phyloP scores from a whole-genome alignment of 2,329 filamentous ascomycete genomes.

The Teratosphaeria destructans region DNA sequence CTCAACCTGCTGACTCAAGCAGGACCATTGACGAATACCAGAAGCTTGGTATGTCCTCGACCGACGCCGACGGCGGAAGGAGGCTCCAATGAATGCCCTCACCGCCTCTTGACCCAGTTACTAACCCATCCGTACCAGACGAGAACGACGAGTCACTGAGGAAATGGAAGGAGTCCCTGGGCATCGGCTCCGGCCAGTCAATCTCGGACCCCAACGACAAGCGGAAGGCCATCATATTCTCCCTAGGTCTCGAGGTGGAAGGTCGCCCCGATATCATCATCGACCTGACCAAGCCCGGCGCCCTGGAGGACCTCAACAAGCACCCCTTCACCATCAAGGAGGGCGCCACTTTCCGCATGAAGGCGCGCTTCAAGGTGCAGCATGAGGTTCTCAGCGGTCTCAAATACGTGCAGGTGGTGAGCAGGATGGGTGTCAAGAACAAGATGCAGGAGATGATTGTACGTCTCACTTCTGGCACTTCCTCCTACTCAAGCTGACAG shows the following conservation, averaged over 20 bases:
- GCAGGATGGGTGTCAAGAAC: conserved; percentile 75
- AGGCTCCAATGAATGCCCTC: not conserved
- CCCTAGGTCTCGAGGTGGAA: conserved; percentile 73
- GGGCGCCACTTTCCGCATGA: conserved; percentile 87
- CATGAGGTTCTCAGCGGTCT: conserved; percentile 90
- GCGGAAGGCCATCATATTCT: conserved; percentile 85
- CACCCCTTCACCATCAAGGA: conserved; percentile 98
- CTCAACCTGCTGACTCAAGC: not conserved
- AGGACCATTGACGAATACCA: conserved; percentile 82
- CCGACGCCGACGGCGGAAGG: not conserved
- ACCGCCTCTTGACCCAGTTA: not conserved
- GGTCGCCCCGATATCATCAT: conserved; percentile 80
- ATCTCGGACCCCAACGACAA: conserved; percentile 56
- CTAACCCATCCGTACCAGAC: conserved; percentile 34
- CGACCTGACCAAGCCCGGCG: conserved; percentile 65
- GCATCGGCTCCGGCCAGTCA: conserved; percentile 55
- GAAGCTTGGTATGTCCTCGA: conserved; percentile 51
- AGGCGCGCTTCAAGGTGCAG: conserved; percentile 87
- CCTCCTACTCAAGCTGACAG: not conserved
- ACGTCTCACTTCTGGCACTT: conserved; percentile 27
- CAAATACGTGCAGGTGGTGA: conserved; percentile 91
- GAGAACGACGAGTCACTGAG: conserved; percentile 83
- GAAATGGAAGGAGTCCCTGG: conserved; percentile 94
- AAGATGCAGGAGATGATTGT: conserved; percentile 99
- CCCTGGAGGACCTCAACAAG: conserved; percentile 69